These are phyloP conservation scores for Pestalotiopsis sp. DNA, from an alignment of 2,329 filamentous ascomycete genomes.

Conservation along the genomic window DNA sequence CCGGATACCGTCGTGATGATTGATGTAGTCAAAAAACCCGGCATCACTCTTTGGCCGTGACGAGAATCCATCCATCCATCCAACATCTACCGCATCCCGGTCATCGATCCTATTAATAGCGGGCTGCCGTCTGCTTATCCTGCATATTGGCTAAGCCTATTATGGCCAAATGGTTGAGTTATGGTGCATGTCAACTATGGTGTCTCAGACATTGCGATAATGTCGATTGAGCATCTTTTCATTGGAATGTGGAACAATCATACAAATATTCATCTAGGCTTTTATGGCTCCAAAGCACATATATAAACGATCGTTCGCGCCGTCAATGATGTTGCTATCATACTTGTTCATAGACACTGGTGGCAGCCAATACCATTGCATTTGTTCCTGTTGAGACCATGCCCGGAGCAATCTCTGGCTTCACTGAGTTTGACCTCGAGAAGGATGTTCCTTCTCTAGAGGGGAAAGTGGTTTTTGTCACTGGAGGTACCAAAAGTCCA, in stretches of 20 bases:
- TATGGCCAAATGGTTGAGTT: not conserved
- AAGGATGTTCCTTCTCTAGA: conserved; percentile 38
- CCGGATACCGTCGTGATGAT: not conserved
- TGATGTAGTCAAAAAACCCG: too few relatives aligned
- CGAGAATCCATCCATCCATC: not conserved
- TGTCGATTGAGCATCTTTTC: not conserved
- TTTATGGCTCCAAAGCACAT: too few relatives aligned
- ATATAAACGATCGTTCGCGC: too few relatives aligned
- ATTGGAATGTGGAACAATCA: too few relatives aligned
- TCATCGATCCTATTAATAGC: not conserved
- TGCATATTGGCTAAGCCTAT: conserved; percentile 18
- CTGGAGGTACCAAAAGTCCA: conserved; percentile 35
- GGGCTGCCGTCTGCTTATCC: conserved; percentile 26
- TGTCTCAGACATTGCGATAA: not conserved
- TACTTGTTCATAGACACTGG: not conserved
- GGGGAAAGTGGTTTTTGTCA: conserved; percentile 44
- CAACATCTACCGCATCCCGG: not conserved
- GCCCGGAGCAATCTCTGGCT: conserved; percentile 6
- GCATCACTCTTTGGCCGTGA: not conserved
- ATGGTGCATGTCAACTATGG: not conserved
- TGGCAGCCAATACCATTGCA: not conserved
- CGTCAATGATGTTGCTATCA: too few relatives aligned
- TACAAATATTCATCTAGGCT: too few relatives aligned
- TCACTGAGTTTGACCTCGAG: conserved; percentile 30
- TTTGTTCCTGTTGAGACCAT: not conserved